Evolutionary conservation across 2,329 filamentous ascomycete species (phyloP).

Genomic region (Pyrenophora tritici-repentis): DNA sequence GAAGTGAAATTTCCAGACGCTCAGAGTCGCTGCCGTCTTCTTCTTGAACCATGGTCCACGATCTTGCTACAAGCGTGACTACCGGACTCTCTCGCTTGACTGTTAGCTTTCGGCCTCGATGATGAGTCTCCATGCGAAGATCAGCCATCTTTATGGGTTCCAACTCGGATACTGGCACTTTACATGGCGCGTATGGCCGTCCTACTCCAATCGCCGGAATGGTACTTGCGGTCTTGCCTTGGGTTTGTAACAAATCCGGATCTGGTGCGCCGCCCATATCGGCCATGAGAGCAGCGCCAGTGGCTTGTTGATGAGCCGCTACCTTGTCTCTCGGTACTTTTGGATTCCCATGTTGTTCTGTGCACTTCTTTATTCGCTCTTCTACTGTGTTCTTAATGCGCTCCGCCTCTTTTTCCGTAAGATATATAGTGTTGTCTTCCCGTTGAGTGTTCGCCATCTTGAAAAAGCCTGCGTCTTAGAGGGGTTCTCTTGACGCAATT

Average conservation of each 20-base stretch:
- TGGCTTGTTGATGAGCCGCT: constrained; percentile 32
- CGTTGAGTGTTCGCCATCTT: constrained; percentile 14
- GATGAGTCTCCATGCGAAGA: constrained; percentile 49
- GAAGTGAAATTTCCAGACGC: constrained; percentile 34
- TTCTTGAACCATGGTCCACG: constrained; percentile 40
- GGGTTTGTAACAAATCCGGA: constrained; percentile 23
- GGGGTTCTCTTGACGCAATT: too few species aligned
- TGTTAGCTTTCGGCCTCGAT: constrained; percentile 45
- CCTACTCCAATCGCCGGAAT: constrained; percentile 31
- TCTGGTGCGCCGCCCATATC: constrained; percentile 38
- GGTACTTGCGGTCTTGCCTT: constrained; percentile 21
- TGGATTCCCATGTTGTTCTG: constrained; percentile 20
- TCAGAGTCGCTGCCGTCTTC: constrained; percentile 47
- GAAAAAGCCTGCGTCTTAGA: background rate
- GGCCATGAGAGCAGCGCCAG: constrained; percentile 37
- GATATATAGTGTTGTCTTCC: constrained; percentile 30
- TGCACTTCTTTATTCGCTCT: constrained; percentile 22
- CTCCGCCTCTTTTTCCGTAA: constrained; percentile 35
- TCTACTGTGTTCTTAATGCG: constrained; percentile 33
- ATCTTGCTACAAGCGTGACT: constrained; percentile 36
- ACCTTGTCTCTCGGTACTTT: constrained; percentile 29
- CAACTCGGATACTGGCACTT: constrained; percentile 16
- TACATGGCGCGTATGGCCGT: constrained; percentile 33
- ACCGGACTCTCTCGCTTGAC: constrained; percentile 42
- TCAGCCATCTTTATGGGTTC: constrained; percentile 40